Evolutionary conservation across 2,329 filamentous ascomycete genomes (phyloP), one percentile per base, ranked within the genome.

Genomic region (Colletotrichum filicis): DNA sequence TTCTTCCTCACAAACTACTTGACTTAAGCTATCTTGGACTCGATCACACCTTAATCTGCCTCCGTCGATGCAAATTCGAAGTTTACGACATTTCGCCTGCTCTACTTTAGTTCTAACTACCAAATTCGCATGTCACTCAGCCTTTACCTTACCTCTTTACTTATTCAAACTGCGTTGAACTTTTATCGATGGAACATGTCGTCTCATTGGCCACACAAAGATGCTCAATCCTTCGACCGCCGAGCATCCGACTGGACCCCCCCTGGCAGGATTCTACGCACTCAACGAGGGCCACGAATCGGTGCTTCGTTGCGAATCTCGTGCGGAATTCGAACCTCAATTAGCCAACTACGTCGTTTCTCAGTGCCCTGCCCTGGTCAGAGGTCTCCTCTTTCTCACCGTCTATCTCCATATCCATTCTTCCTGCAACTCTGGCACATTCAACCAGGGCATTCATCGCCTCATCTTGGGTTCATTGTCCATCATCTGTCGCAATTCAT

Each of bases 401-500:
- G 61, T 64, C 61, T 55, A 55, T 55, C 46, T n/a, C 32, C 22
- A n/a, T 26, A 37, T 63, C n/a, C 57, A 16, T 46, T 26, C 42
- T n/a, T 28, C 24, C 19, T 14, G 35, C n/a, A 12, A 49, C n/a
- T 35, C 22, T 22, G 32, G 24, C 28, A 16, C 26, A 30, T 26
- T 14, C 30, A 46, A 46, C 26, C 53, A 56, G 12, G 11, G 19
- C 16, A 26, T 46, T 53, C 58, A 64, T 59, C 9, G 66, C 53
- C 66, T 73, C 59, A 35, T 61, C 14, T 32, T 53, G 24, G 30
- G 22, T 42, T 16, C 53, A 28, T 56, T 32, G 66, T 52, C 66
- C 66, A 73, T 73, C 71, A 73, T 71, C 61, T 71, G 56, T 66
- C 56, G 71, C 49, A 66, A 61, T 14, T 66, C 60, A 71, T 42